These are phyloP conservation scores for Ambrosiella beaveri DNA, from an alignment of 2,329 filamentous ascomycete genomes.

Conservation along the genomic window DNA sequence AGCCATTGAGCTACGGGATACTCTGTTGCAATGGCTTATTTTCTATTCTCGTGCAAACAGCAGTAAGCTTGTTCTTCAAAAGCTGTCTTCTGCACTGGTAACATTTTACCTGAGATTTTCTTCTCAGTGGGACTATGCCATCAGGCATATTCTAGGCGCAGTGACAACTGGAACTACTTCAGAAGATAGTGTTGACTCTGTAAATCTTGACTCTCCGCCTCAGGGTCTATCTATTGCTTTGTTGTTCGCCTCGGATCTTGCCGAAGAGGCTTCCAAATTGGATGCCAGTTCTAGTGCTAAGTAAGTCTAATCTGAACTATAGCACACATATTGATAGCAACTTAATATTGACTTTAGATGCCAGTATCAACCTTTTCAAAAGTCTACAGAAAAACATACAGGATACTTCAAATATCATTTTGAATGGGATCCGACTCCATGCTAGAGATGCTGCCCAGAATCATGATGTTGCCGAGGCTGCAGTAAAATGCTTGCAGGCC, in stretches of 20 bases:
- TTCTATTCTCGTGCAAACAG: slow-evolving; percentile 33
- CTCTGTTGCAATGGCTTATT: slow-evolving; percentile 46
- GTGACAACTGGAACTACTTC: slow-evolving; percentile 15
- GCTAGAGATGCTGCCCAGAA: slow-evolving; percentile 13
- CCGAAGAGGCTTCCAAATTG: slow-evolving; percentile 50
- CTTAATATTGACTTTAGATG: slow-evolving; percentile 11
- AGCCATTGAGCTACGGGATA: slow-evolving; percentile 39
- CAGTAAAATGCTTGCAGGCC: slow-evolving; percentile 30
- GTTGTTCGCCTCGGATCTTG: slow-evolving; percentile 23
- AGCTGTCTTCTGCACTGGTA: slow-evolving; percentile 60
- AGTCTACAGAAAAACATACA: slow-evolving; percentile 24
- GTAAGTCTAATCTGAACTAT: slow-evolving; percentile 20
- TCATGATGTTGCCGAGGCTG: slow-evolving; percentile 30
- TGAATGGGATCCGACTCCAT: slow-evolving; percentile 21
- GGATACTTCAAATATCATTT: slow-evolving; percentile 26
- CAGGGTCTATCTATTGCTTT: slow-evolving; percentile 6
- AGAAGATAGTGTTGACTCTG: background rate
- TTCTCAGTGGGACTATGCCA: slow-evolving; percentile 45
- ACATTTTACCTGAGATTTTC: slow-evolving; percentile 61
- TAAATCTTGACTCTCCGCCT: background rate
- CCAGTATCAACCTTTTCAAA: slow-evolving; percentile 23
- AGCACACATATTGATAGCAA: slow-evolving; percentile 17
- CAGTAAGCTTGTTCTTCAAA: slow-evolving; percentile 47
- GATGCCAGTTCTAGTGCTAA: slow-evolving; percentile 43
- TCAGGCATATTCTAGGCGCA: slow-evolving; percentile 42